phyloP scores from a whole-genome alignment of 495 filamentous ascomycete species.

The Daldinia vernicosa region DNA sequence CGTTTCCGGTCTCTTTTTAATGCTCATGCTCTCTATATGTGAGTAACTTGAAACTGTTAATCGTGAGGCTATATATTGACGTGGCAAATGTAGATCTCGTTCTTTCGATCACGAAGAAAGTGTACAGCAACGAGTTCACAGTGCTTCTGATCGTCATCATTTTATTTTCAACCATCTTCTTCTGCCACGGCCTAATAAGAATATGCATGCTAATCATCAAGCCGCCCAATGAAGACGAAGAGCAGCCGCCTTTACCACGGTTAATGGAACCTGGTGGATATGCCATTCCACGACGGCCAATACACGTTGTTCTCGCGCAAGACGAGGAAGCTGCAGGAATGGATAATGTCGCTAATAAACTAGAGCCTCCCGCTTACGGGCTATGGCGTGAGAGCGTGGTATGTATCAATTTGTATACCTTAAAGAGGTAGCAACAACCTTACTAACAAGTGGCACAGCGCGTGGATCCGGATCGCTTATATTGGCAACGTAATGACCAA shows the following conservation, averaged over 20 bases:
- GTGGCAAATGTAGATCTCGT: slow-evolving; percentile 65
- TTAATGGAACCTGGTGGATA: slow-evolving; percentile 63
- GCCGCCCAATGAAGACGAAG: slow-evolving; percentile 45
- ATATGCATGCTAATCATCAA: slow-evolving; percentile 70
- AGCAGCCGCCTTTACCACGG: slow-evolving; percentile 48
- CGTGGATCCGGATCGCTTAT: slow-evolving; percentile 80
- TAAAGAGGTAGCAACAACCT: background rate
- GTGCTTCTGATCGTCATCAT: slow-evolving; percentile 80
- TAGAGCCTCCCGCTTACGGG: slow-evolving; percentile 87
- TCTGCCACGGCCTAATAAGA: slow-evolving; percentile 78
- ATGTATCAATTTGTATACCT: slow-evolving; percentile 49
- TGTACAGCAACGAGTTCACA: slow-evolving; percentile 70
- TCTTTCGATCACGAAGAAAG: slow-evolving; percentile 67
- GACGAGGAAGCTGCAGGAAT: slow-evolving; percentile 69
- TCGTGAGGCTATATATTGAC: slow-evolving; percentile 14
- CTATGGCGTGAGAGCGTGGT: slow-evolving; percentile 85
- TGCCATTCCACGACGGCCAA: slow-evolving; percentile 68
- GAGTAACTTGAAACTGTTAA: slow-evolving; percentile 39
- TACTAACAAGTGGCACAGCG: slow-evolving; percentile 57
- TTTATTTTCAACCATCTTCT: slow-evolving; percentile 75
- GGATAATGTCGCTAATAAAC: slow-evolving; percentile 61
- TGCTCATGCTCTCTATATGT: slow-evolving; percentile 67
- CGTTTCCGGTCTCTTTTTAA: slow-evolving; percentile 63
- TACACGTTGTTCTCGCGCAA: slow-evolving; percentile 67
- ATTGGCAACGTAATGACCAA: slow-evolving; percentile 73